Conservation (phyloP, 768 basidiomycete species). For the Leccinum uliginosum region DNA sequence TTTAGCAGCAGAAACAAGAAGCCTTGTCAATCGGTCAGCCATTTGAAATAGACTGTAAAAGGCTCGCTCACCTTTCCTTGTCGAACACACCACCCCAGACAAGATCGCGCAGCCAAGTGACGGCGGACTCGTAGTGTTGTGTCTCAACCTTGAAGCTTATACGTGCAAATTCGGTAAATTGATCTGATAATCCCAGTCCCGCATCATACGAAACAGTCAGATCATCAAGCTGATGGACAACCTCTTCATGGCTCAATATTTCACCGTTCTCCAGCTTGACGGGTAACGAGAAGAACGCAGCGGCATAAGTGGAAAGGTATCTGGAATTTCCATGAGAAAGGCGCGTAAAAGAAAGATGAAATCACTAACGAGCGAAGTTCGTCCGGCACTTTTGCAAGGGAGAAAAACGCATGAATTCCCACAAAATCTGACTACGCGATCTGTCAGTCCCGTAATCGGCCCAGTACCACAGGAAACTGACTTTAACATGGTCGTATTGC, state of each 20-base stretch:
- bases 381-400: slow-evolving; percentile 66
- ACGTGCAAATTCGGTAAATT: slow-evolving; percentile 72
- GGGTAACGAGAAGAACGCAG: slow-evolving; percentile 86
- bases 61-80: slow-evolving; percentile 58
- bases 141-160: slow-evolving; percentile 84
- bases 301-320: slow-evolving; percentile 72
- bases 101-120: slow-evolving; percentile 84
- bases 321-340: slow-evolving; percentile 35
- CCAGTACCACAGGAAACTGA: slow-evolving; percentile 25
- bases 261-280: slow-evolving; percentile 68
- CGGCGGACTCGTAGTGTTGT: slow-evolving; percentile 70
- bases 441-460: neutral
- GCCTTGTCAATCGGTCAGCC: slow-evolving; percentile 37
- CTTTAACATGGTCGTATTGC: slow-evolving; percentile 91
- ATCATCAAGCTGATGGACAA: slow-evolving; percentile 84
- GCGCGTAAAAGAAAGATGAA: slow-evolving; percentile 23
- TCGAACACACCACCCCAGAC: slow-evolving; percentile 74
- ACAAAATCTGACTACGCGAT: slow-evolving; percentile 83
- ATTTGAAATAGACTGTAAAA: neutral
- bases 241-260: slow-evolving; percentile 77
- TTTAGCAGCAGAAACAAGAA: slow-evolving; percentile 83
- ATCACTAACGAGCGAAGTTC: slow-evolving; percentile 61
- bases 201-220: slow-evolving; percentile 87
- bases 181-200: slow-evolving; percentile 55
- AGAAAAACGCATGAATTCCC: slow-evolving; percentile 73